These are phyloP conservation scores for Colletotrichum noveboracense DNA, from an alignment of 2,329 filamentous ascomycete genomes.

Conservation along the genomic window DNA sequence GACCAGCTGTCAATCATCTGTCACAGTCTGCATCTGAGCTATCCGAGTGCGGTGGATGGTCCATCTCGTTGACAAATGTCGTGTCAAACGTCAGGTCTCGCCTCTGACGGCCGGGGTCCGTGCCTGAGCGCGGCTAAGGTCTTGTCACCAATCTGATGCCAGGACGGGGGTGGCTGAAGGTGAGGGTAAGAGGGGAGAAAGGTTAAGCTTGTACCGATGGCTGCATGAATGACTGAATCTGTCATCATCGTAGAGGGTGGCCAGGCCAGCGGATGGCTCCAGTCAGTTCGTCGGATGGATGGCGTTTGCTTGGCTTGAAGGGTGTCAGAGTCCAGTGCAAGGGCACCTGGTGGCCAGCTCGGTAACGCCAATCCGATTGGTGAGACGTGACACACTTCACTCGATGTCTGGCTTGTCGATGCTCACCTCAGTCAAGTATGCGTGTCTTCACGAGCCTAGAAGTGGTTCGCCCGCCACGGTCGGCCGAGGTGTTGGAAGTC, in stretches of 20 bases:
- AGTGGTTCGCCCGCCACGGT: not conserved
- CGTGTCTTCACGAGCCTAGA: not conserved
- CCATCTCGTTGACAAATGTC: constrained; percentile 6
- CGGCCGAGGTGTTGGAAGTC: not conserved
- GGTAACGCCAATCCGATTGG: not conserved
- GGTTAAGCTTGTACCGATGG: not conserved
- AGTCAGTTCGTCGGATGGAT: not conserved
- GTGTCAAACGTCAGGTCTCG: not conserved
- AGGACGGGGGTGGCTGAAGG: not conserved
- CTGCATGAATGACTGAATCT: not conserved
- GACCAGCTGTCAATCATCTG: not conserved
- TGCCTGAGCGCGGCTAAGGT: not conserved
- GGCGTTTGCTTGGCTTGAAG: not conserved
- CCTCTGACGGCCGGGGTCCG: not conserved
- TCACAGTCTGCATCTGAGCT: not conserved
- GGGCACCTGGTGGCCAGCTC: not conserved
- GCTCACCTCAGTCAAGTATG: not conserved
- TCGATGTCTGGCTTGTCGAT: not conserved
- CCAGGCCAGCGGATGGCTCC: not conserved
- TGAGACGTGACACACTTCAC: not conserved
- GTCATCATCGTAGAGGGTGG: not conserved
- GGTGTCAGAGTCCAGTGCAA: not conserved
- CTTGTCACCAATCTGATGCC: not conserved
- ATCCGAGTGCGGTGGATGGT: not conserved
- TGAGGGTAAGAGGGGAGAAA: not conserved